These are phyloP conservation scores for Bolboschoenus planiculmis DNA, from an alignment of 176 grass and related monocot species.

Conservation along the genomic window DNA sequence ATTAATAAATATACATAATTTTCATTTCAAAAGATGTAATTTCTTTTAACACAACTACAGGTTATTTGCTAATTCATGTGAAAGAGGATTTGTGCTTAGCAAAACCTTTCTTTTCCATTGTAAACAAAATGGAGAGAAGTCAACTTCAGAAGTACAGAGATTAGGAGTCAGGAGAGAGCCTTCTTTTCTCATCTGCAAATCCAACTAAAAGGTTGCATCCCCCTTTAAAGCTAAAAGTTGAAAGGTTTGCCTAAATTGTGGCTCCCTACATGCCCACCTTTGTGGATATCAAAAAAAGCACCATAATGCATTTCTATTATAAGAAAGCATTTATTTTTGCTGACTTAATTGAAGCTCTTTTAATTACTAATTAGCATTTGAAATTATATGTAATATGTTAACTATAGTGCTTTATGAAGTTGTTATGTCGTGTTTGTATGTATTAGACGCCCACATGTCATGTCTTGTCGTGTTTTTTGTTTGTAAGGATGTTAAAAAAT, in stretches of 20 bases:
- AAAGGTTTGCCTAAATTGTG: slow-evolving; percentile 8
- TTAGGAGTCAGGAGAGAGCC: background rate
- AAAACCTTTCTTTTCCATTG: background rate
- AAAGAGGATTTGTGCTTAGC: background rate
- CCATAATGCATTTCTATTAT: background rate
- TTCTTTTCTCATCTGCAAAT: slow-evolving; percentile 15
- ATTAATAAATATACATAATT: background rate
- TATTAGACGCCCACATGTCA: no score
- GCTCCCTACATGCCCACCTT: slow-evolving; percentile 6
- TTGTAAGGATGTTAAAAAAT: no score
- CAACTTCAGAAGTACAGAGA: background rate
- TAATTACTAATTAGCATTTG: background rate
- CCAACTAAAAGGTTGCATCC: slow-evolving; percentile 13
- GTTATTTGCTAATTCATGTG: background rate
- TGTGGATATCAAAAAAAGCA: slow-evolving; percentile 1
- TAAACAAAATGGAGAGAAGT: slow-evolving; percentile 2
- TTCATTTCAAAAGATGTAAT: no score
- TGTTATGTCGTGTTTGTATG: no score
- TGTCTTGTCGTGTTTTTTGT: no score
- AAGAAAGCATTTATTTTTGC: background rate
- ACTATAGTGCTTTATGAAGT: no score
- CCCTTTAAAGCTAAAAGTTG: slow-evolving; percentile 11
- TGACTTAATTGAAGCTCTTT: background rate
- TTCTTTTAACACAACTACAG: background rate
- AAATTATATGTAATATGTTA: background rate